Base-by-base conservation (phyloP, 495 filamentous ascomycete genomes). In the Mycothermus thermophilus region DNA sequence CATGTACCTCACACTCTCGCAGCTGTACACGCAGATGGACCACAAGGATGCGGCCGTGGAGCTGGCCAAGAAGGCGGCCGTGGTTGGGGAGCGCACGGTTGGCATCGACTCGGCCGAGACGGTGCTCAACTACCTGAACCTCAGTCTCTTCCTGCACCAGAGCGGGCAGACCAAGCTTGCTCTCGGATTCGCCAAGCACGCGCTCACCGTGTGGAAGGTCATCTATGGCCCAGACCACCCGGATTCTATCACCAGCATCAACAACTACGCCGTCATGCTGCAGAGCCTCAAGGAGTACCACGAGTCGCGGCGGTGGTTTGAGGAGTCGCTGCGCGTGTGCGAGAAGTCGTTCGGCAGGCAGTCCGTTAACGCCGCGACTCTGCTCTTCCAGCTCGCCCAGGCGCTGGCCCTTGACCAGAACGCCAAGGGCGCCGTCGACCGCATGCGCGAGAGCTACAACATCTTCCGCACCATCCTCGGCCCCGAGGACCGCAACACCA, bases 251-350 rank as follows among this genome's bases (percentile, higher is more conserved):
- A 99, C 92, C 9, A 95, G 92, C 20, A 78, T 96, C 59, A 99
- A 96, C 71, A 99, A 99, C 54, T 86, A 83, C 10, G 92, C 92
- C 9, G 90, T 96, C 18, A 99, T 99, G 92, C 74, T 96, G 30
- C 92, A 96, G 62, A 75, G 81, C 37, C 67, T 93, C 47, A 87
- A 93, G 65, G 74, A 79, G 30, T 99, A 87, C 67, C 72, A 80
- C 40, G 84, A 93, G 56, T 95, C 87, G 10, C 79, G 87, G 35
- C 66, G 81, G 41, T 99, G 92, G 92, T 96, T 99, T 55, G 88
- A 96, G 62, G 80, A 81, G 33, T 87, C 85, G 9, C 75, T 96
- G 22, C 63, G 70, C 14, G 74, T 93, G 22, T 93, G 85, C 57
- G 83, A 95, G 59, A 67, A 77, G 29, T 71, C 93, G 13, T 92